phyloP scores from a whole-genome alignment of 345 rosid genomes.

The Gossypium thurberi region DNA sequence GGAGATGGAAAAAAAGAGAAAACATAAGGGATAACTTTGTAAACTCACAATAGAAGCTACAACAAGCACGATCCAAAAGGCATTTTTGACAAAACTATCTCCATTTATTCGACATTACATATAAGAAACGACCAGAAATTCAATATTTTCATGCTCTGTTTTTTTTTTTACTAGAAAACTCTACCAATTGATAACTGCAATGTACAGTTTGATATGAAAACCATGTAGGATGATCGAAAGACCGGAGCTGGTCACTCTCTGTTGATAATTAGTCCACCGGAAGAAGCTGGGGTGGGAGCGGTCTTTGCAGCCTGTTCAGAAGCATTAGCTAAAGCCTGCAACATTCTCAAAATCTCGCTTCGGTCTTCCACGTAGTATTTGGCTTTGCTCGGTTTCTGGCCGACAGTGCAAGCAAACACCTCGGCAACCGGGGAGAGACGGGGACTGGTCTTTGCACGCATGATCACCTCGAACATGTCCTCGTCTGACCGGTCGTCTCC shows the following conservation, averaged over 20 bases:
- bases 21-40: neutral
- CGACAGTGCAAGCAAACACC: neutral
- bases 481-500: neutral
- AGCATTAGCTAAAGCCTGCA: neutral
- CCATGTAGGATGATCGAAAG: neutral
- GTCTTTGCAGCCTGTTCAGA: neutral
- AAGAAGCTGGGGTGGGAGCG: neutral
- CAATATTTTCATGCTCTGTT: neutral
- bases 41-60: neutral
- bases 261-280: neutral
- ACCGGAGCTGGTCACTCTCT: neutral
- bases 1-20: neutral
- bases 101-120: neutral
- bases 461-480: conserved; percentile 6
- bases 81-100: neutral
- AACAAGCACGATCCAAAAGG: neutral
- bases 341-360: neutral
- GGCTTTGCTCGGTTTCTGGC: conserved; percentile 1
- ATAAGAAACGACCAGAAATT: neutral
- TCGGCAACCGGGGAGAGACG: neutral
- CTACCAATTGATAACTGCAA: neutral
- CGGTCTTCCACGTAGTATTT: conserved; percentile 1
- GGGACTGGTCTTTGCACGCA: neutral
- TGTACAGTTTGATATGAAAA: neutral
- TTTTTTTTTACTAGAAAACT: neutral